Percentiles rank a stretch among this genome's conserved stretches.
Conservation (phyloP, 2,329 filamentous ascomycete species). For the Aspergillus tubingensis region DNA sequence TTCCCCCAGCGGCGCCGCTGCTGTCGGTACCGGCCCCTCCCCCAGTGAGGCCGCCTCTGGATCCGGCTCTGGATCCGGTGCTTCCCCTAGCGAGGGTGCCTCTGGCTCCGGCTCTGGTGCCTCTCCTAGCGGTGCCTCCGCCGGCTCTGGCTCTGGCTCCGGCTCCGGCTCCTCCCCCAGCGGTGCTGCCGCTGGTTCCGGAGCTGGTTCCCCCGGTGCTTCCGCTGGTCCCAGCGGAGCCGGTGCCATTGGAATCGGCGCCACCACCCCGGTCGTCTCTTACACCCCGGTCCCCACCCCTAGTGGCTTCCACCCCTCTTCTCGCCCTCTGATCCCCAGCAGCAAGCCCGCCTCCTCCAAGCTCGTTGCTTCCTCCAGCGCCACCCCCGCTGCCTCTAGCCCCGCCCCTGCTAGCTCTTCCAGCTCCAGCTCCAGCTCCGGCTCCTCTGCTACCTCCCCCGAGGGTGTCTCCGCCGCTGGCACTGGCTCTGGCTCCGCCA, state of each 20-base stretch:
- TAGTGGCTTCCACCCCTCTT: slow-evolving; percentile 15
- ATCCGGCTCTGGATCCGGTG: neutral
- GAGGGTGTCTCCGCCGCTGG: slow-evolving; percentile 18
- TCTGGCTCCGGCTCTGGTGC: too few species aligned
- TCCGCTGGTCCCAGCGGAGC: slow-evolving; percentile 1
- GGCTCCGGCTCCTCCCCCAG: slow-evolving; percentile 2
- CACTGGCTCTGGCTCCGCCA: slow-evolving; percentile 21
- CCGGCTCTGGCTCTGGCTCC: slow-evolving; percentile 1
- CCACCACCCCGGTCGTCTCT: slow-evolving; percentile 20
- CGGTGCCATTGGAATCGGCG: neutral
- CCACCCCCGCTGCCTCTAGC: slow-evolving; percentile 18
- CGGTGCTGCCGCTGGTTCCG: neutral
- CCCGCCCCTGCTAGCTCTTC: slow-evolving; percentile 17
- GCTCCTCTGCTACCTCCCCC: slow-evolving; percentile 16
- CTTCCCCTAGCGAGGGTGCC: slow-evolving; percentile 6
- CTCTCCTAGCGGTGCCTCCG: slow-evolving; percentile 18
- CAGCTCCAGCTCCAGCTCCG: slow-evolving; percentile 16
- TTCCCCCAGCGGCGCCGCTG: slow-evolving; percentile 22
- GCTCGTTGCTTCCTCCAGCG: slow-evolving; percentile 13
- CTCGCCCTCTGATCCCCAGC: slow-evolving; percentile 8
- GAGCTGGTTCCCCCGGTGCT: neutral
- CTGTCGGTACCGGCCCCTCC: slow-evolving; percentile 15
- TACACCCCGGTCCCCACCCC: slow-evolving; percentile 17
- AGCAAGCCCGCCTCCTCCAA: slow-evolving; percentile 21
- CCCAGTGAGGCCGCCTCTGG: neutral